phyloP scores from a whole-genome alignment of 805 yeast species.

The Saccharomyces eubayanus region DNA sequence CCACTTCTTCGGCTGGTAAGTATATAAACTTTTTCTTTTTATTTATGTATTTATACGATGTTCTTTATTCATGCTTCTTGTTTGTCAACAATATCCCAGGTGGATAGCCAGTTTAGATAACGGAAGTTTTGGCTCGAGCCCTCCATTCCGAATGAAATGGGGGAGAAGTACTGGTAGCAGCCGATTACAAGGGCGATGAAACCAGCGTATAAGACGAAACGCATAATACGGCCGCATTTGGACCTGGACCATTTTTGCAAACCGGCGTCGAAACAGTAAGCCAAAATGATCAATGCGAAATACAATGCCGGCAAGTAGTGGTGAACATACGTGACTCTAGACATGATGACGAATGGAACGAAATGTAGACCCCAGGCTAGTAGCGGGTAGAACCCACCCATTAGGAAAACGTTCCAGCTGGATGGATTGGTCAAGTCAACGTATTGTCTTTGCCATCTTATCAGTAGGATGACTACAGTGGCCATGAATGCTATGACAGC shows the following conservation, averaged over 20 bases:
- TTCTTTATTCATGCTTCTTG: conserved; percentile 4
- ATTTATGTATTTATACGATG: background rate
- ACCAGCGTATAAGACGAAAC: conserved; percentile 31
- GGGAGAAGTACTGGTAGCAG: conserved; percentile 53
- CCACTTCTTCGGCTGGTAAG: background rate
- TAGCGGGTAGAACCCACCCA: conserved; percentile 74
- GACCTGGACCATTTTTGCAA: conserved; percentile 28
- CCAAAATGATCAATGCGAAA: conserved; percentile 55
- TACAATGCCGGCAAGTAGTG: conserved; percentile 80
- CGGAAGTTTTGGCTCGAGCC: conserved; percentile 36
- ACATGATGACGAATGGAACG: conserved; percentile 70
- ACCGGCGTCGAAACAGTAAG: conserved; percentile 44
- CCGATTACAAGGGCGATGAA: conserved; percentile 40
- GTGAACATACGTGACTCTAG: conserved; percentile 79
- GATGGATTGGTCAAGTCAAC: conserved; percentile 45
- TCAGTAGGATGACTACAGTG: conserved; percentile 37
- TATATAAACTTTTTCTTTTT: background rate
- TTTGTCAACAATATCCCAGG: conserved; percentile 38
- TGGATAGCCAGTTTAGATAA: conserved; percentile 41
- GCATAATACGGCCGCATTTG: conserved; percentile 20
- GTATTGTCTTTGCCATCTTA: conserved; percentile 81
- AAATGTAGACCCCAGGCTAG: conserved; percentile 76
- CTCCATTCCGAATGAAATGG: conserved; percentile 59
- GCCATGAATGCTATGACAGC: conserved; percentile 51
- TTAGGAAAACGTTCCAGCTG: conserved; percentile 44